Evolutionary conservation across 495 filamentous ascomycete genomes (phyloP), one percentile per base, ranked within the genome.

Genomic region (Glutinoglossum americanum): DNA sequence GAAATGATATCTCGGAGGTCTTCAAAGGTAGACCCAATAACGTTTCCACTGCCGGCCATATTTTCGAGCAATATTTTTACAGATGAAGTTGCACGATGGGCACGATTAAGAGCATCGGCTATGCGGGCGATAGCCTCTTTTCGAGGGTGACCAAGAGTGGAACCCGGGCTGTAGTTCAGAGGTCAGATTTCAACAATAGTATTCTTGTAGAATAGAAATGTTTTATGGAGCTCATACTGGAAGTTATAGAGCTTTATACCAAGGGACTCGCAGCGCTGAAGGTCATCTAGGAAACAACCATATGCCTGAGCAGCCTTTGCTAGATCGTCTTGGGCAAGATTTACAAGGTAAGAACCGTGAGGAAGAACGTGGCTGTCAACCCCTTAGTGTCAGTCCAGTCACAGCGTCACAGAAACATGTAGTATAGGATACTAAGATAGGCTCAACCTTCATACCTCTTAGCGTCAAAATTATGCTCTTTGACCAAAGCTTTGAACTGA

Each of bases 261-360:
- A 0, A 98, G 80, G n/a, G 74, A 74, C 64, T 94, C 89, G 67
- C 92, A 97, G 26, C 92, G 82, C 48, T 79, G 69, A 0, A 98
- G 74, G 66, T 98, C 92, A 61, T 98, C 89, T 25, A 94, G 59
- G 69, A 98, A 98, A 49, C 80, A 76, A 48, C 74, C 73, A 65
- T 94, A 96, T 11, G 86, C 89, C 68, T 96, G 86, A n/a, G 80
- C 76, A 21, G 87, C 82, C 64, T 92, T 94, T 21, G 73, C 75
- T 30, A 76, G 67, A 62, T 95, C 88, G 17, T 76, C 71, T 64
- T 94, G 85, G 0, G 92, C 92, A 28, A 97, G 81, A 66, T 98
- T 98, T 62, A 98, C 86, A 13, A 98, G 81, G 66, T 98, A 98
- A 2, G 87, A 94, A 47, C 90, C 92, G 66, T 98, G 92, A 0